Conservation (phyloP, 345 rosid genomes). For the Linum trigynum region DNA sequence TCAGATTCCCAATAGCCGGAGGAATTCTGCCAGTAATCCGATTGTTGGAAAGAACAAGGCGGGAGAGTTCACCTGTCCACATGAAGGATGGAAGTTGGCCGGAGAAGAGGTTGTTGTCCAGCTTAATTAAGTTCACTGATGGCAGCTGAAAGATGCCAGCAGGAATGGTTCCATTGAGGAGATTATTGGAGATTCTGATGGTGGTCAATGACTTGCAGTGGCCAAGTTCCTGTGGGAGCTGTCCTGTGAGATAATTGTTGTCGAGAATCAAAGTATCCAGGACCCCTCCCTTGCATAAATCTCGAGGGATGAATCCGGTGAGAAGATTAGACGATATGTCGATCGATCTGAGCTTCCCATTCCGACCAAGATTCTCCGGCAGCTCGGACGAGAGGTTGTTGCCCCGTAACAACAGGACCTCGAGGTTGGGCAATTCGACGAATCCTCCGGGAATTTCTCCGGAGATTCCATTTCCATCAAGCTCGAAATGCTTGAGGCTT, state of each 20-base stretch:
- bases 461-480: slow-evolving; percentile 45
- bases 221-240: slow-evolving; percentile 61
- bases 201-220: slow-evolving; percentile 50
- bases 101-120: slow-evolving; percentile 51
- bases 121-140: slow-evolving; percentile 31
- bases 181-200: slow-evolving; percentile 44
- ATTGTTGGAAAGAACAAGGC: slow-evolving; percentile 43
- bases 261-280: slow-evolving; percentile 43
- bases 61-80: slow-evolving; percentile 30
- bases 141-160: slow-evolving; percentile 55
- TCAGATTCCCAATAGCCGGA: slow-evolving; percentile 44
- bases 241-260: slow-evolving; percentile 59
- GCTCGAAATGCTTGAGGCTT: slow-evolving; percentile 56
- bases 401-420: slow-evolving; percentile 56
- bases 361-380: slow-evolving; percentile 64
- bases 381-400: slow-evolving; percentile 62
- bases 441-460: slow-evolving; percentile 52
- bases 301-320: slow-evolving; percentile 58
- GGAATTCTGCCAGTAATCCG: slow-evolving; percentile 61
- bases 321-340: slow-evolving; percentile 63
- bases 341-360: slow-evolving; percentile 39
- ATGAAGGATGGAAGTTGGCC: slow-evolving; percentile 60
- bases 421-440: slow-evolving; percentile 64
- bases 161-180: slow-evolving; percentile 56
- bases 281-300: slow-evolving; percentile 60